Conservation (phyloP, 1,139 yeast genomes). For the Magnusiomyces clavatus region DNA sequence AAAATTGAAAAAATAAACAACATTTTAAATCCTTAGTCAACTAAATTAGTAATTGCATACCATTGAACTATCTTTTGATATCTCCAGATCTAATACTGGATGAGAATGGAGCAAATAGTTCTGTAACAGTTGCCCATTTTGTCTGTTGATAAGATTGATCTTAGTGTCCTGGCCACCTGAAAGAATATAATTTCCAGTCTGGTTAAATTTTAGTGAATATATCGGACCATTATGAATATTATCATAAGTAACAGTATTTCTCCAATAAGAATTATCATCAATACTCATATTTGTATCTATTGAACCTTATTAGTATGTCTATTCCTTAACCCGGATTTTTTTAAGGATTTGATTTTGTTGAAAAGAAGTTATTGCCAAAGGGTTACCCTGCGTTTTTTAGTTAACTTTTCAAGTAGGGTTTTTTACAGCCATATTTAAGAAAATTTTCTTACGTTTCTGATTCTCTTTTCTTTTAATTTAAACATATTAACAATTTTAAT, state of each 20-base stretch:
- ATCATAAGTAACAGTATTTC: no score
- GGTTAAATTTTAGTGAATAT: slow-evolving; percentile 26
- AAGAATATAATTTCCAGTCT: slow-evolving; percentile 27
- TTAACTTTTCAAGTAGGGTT: no score
- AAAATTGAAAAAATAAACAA: background rate
- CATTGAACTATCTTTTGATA: slow-evolving; percentile 26
- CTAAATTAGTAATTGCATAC: slow-evolving; percentile 3
- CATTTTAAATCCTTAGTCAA: background rate
- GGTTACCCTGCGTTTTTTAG: no score
- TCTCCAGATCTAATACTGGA: slow-evolving; percentile 30
- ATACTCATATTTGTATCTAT: no score
- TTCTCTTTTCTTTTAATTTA: background rate
- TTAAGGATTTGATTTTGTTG: background rate
- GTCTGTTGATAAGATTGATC: slow-evolving; percentile 29
- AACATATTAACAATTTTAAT: no score
- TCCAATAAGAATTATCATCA: no score
- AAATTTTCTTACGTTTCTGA: no score
- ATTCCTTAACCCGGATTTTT: background rate
- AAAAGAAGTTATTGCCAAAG: background rate
- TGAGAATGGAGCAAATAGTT: slow-evolving; percentile 27
- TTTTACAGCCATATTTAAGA: no score
- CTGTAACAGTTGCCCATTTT: slow-evolving; percentile 21
- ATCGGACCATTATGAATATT: slow-evolving; percentile 24
- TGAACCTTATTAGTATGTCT: no score
- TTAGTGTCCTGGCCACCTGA: slow-evolving; percentile 29